Base-by-base conservation (phyloP, 2,329 filamentous ascomycete species). In the Fusarium sp. region DNA sequence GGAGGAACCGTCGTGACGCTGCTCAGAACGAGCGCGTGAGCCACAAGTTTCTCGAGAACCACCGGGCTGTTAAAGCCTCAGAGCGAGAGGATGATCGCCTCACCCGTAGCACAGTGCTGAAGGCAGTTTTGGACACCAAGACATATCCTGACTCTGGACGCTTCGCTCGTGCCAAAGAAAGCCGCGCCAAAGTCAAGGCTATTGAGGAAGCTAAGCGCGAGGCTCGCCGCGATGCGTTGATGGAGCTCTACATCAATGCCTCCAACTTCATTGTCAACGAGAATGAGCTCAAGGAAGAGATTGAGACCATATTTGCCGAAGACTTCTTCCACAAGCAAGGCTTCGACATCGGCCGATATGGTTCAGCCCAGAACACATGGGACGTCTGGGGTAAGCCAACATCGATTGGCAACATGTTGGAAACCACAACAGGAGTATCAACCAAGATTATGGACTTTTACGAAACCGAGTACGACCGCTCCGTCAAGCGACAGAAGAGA, bases 201-300 rank as follows among this genome's bases (percentile, higher is more conserved):
- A 83, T 82, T 15, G 80, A 84, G 59, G 73, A 61, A 18, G 54
- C 74, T 15, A 90, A 90, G 79, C 84, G 86, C 46, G 86, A 90
- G 64, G 85, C 87, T 59, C 89, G 92, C 56, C 86, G 89, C 68
- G 90, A 95, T 73, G 88, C 91, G 21, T 83, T 99, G 35, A 94
- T 97, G 82, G 91, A 93, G 65, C 88, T 99, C 18, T 99, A 99
- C 83, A 93, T 96, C 84, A 93, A 94, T 76, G 94, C 96, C 10
- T 89, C 92, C 31, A 85, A 89, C 42, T 99, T 98, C 83, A 98
- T 99, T 79, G 91, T 94, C 23, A 91, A 88, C 29, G 94, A 97
- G 80, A 84, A 87, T 56, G 92, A 97, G 80, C 88, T 99, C 38
- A 88, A 93, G 75, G 85, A 86, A 21, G 88, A 90, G 73, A 91